Evolutionary conservation across 2,329 filamentous ascomycete genomes (phyloP).

Genomic region (Huntiella moniliformis): DNA sequence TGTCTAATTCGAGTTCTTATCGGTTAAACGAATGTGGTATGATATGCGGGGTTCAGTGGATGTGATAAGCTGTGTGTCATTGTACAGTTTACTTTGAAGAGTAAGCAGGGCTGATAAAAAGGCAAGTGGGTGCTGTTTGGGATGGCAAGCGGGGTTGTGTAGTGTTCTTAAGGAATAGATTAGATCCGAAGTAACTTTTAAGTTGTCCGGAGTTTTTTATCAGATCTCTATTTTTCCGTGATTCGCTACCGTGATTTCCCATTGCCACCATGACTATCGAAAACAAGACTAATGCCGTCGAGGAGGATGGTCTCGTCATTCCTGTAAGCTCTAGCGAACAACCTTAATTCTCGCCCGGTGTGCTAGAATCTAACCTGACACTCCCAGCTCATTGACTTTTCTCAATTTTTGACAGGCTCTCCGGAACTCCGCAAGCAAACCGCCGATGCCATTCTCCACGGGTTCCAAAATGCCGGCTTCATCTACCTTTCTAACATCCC

Average conservation of each 20-base stretch:
- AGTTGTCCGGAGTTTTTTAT: background rate
- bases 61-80: no score
- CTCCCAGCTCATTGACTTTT: slow-evolving; percentile 58
- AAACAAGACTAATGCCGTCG: slow-evolving; percentile 23
- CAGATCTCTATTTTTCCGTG: background rate
- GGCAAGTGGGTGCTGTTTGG: no score
- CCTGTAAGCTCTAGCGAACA: slow-evolving; percentile 22
- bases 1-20: no score
- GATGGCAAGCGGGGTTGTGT: no score
- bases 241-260: background rate
- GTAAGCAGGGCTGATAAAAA: no score
- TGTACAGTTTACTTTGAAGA: no score
- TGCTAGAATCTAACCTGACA: slow-evolving; percentile 7
- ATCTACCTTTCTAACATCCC: slow-evolving; percentile 72
- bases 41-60: no score
- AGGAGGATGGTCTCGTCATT: slow-evolving; percentile 34
- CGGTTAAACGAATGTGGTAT: no score
- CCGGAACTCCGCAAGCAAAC: slow-evolving; percentile 40
- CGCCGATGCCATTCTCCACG: slow-evolving; percentile 53
- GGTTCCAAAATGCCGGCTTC: slow-evolving; percentile 76
- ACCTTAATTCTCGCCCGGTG: background rate
- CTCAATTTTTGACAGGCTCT: slow-evolving; percentile 46
- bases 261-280: slow-evolving; percentile 20
- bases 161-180: no score
- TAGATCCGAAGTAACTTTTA: no score